Conservation (phyloP, 2,329 filamentous ascomycete species). For the Sporothrix variecibatus region DNA sequence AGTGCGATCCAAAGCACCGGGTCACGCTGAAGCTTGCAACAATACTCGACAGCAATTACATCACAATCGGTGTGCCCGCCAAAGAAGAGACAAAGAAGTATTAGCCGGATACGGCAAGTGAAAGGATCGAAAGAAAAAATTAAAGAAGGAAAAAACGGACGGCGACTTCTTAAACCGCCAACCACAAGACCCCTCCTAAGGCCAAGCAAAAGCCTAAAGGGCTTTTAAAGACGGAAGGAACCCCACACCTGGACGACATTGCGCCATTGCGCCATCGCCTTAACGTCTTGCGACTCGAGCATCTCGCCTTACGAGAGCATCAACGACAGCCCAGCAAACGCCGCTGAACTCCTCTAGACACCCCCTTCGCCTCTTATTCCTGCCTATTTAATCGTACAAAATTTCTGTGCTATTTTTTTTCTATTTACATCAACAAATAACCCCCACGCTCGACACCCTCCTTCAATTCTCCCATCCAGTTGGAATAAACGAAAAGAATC, state of each 20-base stretch:
- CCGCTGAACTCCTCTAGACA: not conserved
- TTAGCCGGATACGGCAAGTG: slow-evolving; percentile 21
- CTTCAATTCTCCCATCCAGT: not conserved
- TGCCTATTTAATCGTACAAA: not conserved
- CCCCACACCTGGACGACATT: slow-evolving; percentile 18
- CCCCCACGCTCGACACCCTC: slow-evolving; percentile 2
- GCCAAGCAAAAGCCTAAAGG: not conserved
- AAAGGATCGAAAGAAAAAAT: not conserved
- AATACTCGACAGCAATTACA: not conserved
- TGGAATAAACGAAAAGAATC: not conserved
- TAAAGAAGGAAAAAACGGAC: not conserved
- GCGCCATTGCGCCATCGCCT: slow-evolving; percentile 25
- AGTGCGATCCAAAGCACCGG: not conserved
- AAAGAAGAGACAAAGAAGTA: not conserved
- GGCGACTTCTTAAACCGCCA: not conserved
- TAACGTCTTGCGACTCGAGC: slow-evolving; percentile 17
- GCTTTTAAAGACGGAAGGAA: slow-evolving; percentile 2
- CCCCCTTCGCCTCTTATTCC: not conserved
- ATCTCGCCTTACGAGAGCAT: not conserved
- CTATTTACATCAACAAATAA: not conserved
- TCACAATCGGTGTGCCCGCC: not conserved
- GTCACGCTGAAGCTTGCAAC: slow-evolving; percentile 1
- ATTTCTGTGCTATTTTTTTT: not conserved
- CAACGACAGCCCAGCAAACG: not conserved
- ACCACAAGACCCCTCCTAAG: not conserved